Base-by-base conservation (phyloP, 129 eudicot species). In the Lactuca sativa region DNA sequence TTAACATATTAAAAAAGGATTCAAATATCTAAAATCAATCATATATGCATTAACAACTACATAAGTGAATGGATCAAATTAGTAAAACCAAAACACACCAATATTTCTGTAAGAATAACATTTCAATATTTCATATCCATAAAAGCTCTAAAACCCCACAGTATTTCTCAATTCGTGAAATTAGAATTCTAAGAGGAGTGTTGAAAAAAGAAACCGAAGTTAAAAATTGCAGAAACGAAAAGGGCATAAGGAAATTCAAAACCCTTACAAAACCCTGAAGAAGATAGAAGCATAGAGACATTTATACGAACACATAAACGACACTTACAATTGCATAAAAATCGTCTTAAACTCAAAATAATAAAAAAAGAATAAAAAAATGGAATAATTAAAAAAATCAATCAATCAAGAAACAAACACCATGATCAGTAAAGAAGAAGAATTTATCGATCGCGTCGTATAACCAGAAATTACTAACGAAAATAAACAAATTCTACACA, bases 251-350 rank as follows among this genome's bases (percentile, higher is more conserved):
- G 43, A 52, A 66, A 57, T 66, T 72, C 56, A 80, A 73, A 85
- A 82, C 80, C 86, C 90, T 79, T 64, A 48, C 62, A 79, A 82
- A 85, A 78, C 82, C 84, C 82, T 82, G 56, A 32, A 38, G 13
- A 17, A 8, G 57, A 18, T 57, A 54, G 34, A 21, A 14, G 4
- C 75, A 15, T 3, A 31, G 41, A 69, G 76, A 14, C 76, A 62
- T 69, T 69, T 53, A 63, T 52, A 7, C 51, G 56, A 49, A 67
- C 66, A 71, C 48, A 61, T 66, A 9, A 56, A 43, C 6, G 70
- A 59, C 74, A 44, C 69, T 62, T 67, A 44, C 40, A 61, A 37
- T 56, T 15, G 47, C 55, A 77, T 12, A 7, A 14, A 77, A 14
- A 69, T 73, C 61, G 69, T 69, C 74, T 25, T 43, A 74, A 59